These are phyloP conservation scores for Ascosphaera apis DNA, from an alignment of 2,329 filamentous ascomycete species.

Conservation along the genomic window DNA sequence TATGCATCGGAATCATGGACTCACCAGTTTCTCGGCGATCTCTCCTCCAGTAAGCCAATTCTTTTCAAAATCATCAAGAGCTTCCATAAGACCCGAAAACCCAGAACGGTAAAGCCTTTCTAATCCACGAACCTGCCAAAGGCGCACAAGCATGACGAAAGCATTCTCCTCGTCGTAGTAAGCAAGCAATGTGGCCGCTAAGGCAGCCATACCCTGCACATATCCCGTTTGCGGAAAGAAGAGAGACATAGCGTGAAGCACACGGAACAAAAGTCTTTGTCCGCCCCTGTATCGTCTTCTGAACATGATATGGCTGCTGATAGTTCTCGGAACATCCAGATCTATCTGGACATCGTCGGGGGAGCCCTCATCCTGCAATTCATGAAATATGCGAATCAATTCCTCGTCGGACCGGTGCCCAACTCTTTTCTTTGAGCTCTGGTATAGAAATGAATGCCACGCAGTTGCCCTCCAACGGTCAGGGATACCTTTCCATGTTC, in stretches of 20 bases:
- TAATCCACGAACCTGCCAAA: constrained; percentile 76
- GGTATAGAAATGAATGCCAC: constrained; percentile 78
- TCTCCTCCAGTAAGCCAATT: constrained; percentile 60
- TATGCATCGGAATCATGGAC: no score
- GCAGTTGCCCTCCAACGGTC: constrained; percentile 84
- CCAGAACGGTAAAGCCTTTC: constrained; percentile 64
- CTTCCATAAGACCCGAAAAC: constrained; percentile 69
- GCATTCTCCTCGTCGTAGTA: constrained; percentile 91
- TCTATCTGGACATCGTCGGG: constrained; percentile 94
- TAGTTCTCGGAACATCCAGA: constrained; percentile 83
- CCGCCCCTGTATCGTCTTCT: constrained; percentile 74
- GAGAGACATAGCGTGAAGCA: constrained; percentile 74
- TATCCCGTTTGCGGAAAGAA: constrained; percentile 85
- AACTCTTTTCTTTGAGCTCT: constrained; percentile 44
- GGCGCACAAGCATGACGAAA: constrained; percentile 87
- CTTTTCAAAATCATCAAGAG: constrained; percentile 62
- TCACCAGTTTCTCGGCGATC: constrained; percentile 57
- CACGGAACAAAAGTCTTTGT: constrained; percentile 74
- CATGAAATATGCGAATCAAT: constrained; percentile 48
- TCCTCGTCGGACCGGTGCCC: constrained; percentile 44
- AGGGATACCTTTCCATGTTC: constrained; percentile 95
- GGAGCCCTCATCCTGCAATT: constrained; percentile 48
- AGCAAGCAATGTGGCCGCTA: constrained; percentile 78
- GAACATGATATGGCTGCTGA: constrained; percentile 95
- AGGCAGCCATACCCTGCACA: constrained; percentile 90